Conservation (phyloP, 108 stramenopile species). For the Stephanodiscus triporus region DNA sequence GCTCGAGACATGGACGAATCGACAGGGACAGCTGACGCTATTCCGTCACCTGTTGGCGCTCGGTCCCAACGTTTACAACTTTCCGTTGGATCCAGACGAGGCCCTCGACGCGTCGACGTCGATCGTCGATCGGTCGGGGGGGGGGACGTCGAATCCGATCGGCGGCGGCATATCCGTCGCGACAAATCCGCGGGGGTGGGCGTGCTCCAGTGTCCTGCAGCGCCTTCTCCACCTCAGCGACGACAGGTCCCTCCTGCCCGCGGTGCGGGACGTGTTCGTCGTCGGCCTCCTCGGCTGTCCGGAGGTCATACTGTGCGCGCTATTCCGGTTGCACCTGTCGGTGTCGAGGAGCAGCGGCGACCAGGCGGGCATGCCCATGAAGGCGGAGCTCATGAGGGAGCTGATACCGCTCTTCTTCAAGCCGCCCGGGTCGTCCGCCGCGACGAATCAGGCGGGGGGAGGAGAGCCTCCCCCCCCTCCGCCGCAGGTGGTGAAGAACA, state of each 20-base stretch:
- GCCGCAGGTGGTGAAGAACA: constrained; percentile 70
- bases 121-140: neutral
- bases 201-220: constrained; percentile 72
- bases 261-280: constrained; percentile 77
- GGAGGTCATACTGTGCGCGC: constrained; percentile 79
- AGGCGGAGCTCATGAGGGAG: constrained; percentile 89
- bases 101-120: constrained; percentile 67
- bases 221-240: constrained; percentile 78
- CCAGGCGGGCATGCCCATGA: constrained; percentile 70
- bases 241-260: constrained; percentile 67
- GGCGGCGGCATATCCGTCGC: constrained; percentile 3
- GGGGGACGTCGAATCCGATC: neutral
- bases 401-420: constrained; percentile 93
- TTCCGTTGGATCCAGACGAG: constrained; percentile 73
- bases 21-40: constrained; percentile 80
- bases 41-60: constrained; percentile 67
- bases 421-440: constrained; percentile 43
- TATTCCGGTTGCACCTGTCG: constrained; percentile 60
- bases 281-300: constrained; percentile 73
- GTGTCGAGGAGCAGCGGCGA: constrained; percentile 42
- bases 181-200: constrained; percentile 74
- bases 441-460: no score
- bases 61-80: constrained; percentile 69
- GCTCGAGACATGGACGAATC: constrained; percentile 70
- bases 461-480: neutral